Base-by-base conservation (phyloP, 2,329 filamentous ascomycete genomes). In the Penicillium sp. region DNA sequence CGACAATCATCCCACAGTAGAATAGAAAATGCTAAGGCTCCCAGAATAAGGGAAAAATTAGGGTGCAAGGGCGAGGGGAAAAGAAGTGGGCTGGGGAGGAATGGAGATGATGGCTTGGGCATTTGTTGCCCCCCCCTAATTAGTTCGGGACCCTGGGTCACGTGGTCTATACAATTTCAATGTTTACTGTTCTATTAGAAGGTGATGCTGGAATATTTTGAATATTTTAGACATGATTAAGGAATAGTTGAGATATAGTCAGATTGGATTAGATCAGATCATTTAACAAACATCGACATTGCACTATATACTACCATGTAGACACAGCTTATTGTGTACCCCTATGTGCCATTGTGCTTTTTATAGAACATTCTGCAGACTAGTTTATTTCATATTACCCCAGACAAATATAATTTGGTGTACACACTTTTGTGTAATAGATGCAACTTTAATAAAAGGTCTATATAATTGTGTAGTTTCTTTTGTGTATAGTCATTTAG, bases 51-150 rank as follows among this genome's bases (percentile, higher is more conserved):
- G 30, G 41, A 62, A 50, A 56, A 58, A 45, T 37, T 36, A 60
- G 54, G 26, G 35, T 65, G 57, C 47, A 54, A 57, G 60, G 53
- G 62, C 50, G 40, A 49, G 45, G 55, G 54, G 59, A 44, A 51
- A 54, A 41, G 42, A 50, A 56, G 59, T 54, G 60, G 48, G 46
- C 60, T 50, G 56, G 55, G 62, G 48, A 48, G 63, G 57, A 57
- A 53, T 67, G 56, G 65, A 56, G 56, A 62, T 56, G 56, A 62
- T 56, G 61, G 57, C 59, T 69, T 53, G 57, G 62, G 61, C 59
- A 67, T 61, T 63, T 69, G 66, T 65, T 63, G 59, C 67, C 65
- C 61, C 66, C 59, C 61, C 61, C 61, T 64, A 66, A 56, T 50
- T 58, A 45, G 55, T 48, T 35, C 16, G 16, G 53, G 48, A 36